Percentiles rank a stretch among this genome's conserved stretches.
Conservation (phyloP, 352 stramenopile species). For the Aphanomyces stellatus region DNA sequence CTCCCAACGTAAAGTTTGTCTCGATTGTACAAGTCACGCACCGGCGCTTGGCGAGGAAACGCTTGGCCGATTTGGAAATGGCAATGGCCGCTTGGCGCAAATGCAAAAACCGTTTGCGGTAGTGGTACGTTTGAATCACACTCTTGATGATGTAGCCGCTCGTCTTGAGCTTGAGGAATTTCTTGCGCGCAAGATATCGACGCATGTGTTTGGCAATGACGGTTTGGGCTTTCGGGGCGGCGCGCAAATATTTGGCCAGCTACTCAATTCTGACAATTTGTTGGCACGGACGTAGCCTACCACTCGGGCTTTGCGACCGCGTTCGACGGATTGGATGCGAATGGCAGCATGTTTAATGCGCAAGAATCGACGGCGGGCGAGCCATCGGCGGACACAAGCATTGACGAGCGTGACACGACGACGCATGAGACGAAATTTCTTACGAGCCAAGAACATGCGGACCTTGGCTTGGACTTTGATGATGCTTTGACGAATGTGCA, state of each 20-base stretch:
- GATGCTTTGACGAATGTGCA: conserved; percentile 15
- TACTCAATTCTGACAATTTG: not conserved
- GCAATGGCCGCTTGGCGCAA: conserved; percentile 52
- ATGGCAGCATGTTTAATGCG: conserved; percentile 54
- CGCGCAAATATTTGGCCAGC: conserved; percentile 61
- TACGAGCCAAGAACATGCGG: conserved; percentile 58
- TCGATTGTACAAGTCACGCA: conserved; percentile 26
- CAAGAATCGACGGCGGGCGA: conserved; percentile 63
- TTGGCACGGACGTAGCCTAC: not conserved
- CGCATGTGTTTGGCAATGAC: conserved; percentile 73
- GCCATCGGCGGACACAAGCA: conserved; percentile 56
- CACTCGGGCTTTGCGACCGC: conserved; percentile 61
- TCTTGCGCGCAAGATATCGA: conserved; percentile 51
- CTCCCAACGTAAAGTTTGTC: not conserved
- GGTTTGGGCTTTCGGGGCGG: conserved; percentile 58
- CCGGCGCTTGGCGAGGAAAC: conserved; percentile 43
- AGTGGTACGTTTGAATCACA: conserved; percentile 51
- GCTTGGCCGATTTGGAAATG: conserved; percentile 72
- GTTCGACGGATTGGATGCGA: conserved; percentile 57
- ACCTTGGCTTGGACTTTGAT: conserved; percentile 58
- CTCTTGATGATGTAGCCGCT: conserved; percentile 67
- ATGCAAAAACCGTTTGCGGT: conserved; percentile 52
- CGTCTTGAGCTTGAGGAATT: conserved; percentile 55
- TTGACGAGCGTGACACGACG: conserved; percentile 59
- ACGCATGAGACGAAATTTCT: conserved; percentile 40